phyloP scores from a whole-genome alignment of 805 yeast species.

The Schwanniomyces sp. region DNA sequence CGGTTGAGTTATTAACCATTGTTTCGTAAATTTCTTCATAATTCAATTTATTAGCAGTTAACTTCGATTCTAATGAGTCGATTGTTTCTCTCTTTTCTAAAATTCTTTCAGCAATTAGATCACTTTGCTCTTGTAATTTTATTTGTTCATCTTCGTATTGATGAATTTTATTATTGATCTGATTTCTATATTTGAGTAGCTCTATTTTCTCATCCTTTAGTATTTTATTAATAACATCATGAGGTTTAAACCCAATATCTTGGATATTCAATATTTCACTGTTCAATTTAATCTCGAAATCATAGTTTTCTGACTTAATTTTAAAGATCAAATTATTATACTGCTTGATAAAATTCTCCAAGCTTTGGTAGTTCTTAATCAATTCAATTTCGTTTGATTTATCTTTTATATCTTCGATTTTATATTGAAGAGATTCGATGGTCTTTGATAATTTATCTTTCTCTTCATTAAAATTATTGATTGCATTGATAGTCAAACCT shows the following conservation, averaged over 20 bases:
- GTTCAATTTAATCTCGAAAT: constrained; percentile 41
- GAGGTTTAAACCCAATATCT: constrained; percentile 16
- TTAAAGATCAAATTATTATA: constrained; percentile 58
- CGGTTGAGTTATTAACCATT: constrained; percentile 50
- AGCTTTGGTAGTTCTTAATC: constrained; percentile 47
- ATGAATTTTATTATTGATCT: constrained; percentile 45
- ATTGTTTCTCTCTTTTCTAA: constrained; percentile 56
- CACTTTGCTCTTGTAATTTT: constrained; percentile 57
- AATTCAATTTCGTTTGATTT: constrained; percentile 50
- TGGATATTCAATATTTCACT: constrained; percentile 6
- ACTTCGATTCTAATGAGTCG: constrained; percentile 57
- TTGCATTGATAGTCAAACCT: constrained; percentile 61
- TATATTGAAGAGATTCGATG: constrained; percentile 45
- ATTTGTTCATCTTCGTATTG: constrained; percentile 56
- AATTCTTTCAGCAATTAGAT: constrained; percentile 53
- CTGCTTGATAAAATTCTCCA: constrained; percentile 52
- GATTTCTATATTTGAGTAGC: constrained; percentile 27
- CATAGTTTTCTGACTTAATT: constrained; percentile 28
- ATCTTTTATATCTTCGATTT: constrained; percentile 48
- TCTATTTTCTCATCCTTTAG: constrained; percentile 45
- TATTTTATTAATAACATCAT: constrained; percentile 46
- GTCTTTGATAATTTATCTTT: constrained; percentile 57
- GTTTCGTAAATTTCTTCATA: constrained; percentile 58
- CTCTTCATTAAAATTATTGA: constrained; percentile 63
- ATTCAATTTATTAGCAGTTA: constrained; percentile 50